phyloP scores from a whole-genome alignment of 139 green algal genomes.

The Picochlorum sp. region DNA sequence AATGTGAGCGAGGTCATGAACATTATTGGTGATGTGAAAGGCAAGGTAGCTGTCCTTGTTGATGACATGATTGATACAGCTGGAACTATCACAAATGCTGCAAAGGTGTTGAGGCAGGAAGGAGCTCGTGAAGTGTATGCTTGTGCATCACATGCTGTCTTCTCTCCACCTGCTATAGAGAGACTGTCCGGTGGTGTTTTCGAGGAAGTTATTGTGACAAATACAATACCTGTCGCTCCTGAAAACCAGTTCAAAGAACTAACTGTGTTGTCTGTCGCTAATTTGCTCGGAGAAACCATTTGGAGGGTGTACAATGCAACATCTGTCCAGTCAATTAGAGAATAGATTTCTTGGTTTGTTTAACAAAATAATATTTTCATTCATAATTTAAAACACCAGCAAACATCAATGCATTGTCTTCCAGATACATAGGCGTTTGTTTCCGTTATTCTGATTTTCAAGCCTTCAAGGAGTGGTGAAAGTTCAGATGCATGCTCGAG shows the following conservation, averaged over 20 bases:
- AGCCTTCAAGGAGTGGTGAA: slow-evolving; percentile 39
- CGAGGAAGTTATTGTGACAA: slow-evolving; percentile 96
- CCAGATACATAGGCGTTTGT: slow-evolving; percentile 35
- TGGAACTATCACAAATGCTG: slow-evolving; percentile 95
- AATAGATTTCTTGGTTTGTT: slow-evolving; percentile 4
- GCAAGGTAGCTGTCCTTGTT: slow-evolving; percentile 97
- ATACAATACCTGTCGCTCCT: slow-evolving; percentile 82
- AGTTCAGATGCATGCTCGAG: slow-evolving; percentile 33
- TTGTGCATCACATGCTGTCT: slow-evolving; percentile 94
- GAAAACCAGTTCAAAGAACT: slow-evolving; percentile 87
- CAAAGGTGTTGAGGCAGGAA: slow-evolving; percentile 73
- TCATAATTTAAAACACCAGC: slow-evolving; percentile 35
- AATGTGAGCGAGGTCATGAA: slow-evolving; percentile 99
- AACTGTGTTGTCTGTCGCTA: slow-evolving; percentile 93
- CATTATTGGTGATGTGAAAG: slow-evolving; percentile 95
- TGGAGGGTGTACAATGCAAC: slow-evolving; percentile 95
- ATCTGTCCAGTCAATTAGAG: slow-evolving; percentile 53
- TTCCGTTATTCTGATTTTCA: slow-evolving; percentile 33
- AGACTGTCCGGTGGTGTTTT: slow-evolving; percentile 83
- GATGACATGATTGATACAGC: slow-evolving; percentile 99
- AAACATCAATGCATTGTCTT: slow-evolving; percentile 41
- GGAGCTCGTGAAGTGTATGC: slow-evolving; percentile 86
- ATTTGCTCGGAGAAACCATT: slow-evolving; percentile 96
- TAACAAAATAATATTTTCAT: not conserved
- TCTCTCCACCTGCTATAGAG: slow-evolving; percentile 88